Conservation (phyloP, 73 alveolate genomes). For the Blepharisma stoltei region DNA sequence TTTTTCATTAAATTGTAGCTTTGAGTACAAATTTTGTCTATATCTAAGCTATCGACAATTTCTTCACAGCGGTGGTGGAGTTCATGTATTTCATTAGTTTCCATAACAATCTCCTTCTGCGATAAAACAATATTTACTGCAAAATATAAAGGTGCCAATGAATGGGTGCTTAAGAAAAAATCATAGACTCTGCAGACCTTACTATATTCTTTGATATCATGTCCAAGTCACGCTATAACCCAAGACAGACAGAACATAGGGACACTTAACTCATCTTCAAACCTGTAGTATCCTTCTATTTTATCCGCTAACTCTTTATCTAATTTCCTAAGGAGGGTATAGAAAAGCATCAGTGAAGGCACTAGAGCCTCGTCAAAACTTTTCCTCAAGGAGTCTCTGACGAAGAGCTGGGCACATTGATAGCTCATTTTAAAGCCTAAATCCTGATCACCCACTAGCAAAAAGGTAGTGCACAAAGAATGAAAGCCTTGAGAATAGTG, state of each 20-base stretch:
- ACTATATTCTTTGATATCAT: not conserved
- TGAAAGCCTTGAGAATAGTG: constrained; percentile 18
- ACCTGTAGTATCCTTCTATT: not conserved
- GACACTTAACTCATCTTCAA: not conserved
- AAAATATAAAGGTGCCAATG: constrained; percentile 14
- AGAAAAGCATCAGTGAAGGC: not conserved
- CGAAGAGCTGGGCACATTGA: constrained; percentile 24
- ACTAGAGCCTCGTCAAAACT: constrained; percentile 12
- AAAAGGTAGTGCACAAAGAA: constrained; percentile 10
- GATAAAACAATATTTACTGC: not conserved
- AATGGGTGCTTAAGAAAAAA: constrained; percentile 4
- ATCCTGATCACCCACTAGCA: constrained; percentile 5
- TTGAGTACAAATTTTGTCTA: not conserved
- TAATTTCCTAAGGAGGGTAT: not conserved
- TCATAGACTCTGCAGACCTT: constrained; percentile 20
- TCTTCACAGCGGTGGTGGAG: constrained; percentile 20
- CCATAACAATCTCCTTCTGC: not conserved
- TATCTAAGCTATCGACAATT: not conserved
- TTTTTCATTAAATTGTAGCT: not conserved
- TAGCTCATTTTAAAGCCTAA: constrained; percentile 27
- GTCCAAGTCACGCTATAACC: constrained; percentile 24
- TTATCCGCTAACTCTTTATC: not conserved
- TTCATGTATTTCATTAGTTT: not conserved
- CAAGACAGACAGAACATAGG: constrained; percentile 25
- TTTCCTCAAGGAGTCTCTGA: constrained; percentile 12